Evolutionary conservation across 2,329 filamentous ascomycete genomes (phyloP).

Genomic region (Penicillium frequentans): DNA sequence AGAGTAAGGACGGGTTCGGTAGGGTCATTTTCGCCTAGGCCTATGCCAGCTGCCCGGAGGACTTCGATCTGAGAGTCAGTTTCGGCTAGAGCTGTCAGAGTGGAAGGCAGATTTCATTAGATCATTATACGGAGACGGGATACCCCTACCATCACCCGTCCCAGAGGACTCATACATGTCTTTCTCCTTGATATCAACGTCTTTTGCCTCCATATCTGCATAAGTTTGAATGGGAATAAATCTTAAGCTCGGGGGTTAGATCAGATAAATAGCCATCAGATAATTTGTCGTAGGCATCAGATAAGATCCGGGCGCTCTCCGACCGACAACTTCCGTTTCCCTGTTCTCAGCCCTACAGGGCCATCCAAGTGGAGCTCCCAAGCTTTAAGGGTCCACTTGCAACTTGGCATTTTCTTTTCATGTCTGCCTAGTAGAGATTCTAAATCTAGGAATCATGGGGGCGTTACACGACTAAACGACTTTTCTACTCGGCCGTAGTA

Average conservation of each 20-base stretch:
- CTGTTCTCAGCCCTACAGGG: too few species aligned
- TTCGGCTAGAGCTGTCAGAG: slow-evolving; percentile 3
- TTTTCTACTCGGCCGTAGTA: too few species aligned
- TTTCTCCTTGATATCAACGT: not conserved
- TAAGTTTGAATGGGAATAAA: not conserved
- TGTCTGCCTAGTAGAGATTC: too few species aligned
- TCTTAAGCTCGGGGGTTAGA: slow-evolving; percentile 3
- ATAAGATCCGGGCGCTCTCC: too few species aligned
- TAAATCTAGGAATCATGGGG: too few species aligned
- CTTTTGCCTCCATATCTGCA: not conserved
- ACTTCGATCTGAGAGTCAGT: slow-evolving; percentile 15
- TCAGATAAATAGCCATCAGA: slow-evolving; percentile 26
- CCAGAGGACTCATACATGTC: not conserved
- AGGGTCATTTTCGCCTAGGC: slow-evolving; percentile 51
- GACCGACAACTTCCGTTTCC: too few species aligned
- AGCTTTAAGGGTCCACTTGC: too few species aligned
- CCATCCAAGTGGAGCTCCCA: too few species aligned
- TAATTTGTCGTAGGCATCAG: slow-evolving; percentile 3
- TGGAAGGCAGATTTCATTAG: not conserved
- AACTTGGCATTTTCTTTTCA: too few species aligned
- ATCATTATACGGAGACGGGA: not conserved
- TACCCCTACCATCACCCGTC: not conserved
- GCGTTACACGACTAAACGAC: too few species aligned
- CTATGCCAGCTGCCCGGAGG: slow-evolving; percentile 40
- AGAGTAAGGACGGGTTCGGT: slow-evolving; percentile 26